Evolutionary conservation across 2,329 filamentous ascomycete genomes (phyloP), one percentile per base, ranked within the genome.

Genomic region (Scedosporium apiospermum): DNA sequence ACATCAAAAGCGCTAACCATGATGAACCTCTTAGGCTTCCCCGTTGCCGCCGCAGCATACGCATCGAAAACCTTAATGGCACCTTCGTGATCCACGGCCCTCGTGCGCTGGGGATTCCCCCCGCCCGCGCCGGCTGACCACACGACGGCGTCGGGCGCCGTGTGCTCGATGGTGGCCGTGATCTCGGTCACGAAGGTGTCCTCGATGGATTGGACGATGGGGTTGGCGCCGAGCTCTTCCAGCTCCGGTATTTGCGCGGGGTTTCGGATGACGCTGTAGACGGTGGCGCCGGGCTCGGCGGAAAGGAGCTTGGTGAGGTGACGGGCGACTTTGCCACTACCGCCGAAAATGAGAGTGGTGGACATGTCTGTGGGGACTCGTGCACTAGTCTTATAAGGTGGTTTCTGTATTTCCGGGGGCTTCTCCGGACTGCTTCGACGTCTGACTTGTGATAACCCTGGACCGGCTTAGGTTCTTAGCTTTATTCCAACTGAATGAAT

Each of bases 21-120:
- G 63, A 82, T 70, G 64, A 78, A 78, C n/a, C 78, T 70, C 63
- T 74, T 77, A 0, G 75, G 73, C 12, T 58, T 51, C 12, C 58
- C 49, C 7, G 74, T 72, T 16, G 72, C 67, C 4, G 74, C 73
- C 12, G 71, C 68, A 4, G 74, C 73, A 1, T 76, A 71, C 1
- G 79, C 78, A 44, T 79, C 75, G 69, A 81, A 78, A 65, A 72
- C 72, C 63, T 73, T 72, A 64, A 80, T 75, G 4, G 78, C 79
- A 12, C 74, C 78, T 62, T 77, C 74, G 30, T 74, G 68, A 66
- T 82, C 78, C 27, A 82, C 77, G 16, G 72, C 70, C 38, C 71
- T 68, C 16, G 78, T 80, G 26, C 78, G 71, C 44, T 74, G 74
- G 1, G 76, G 71, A 18, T 73, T 74, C 27, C 62, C 63, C 6